These are phyloP conservation scores for Blastocladiella emersonii DNA, from an alignment of 371 early-diverging fungal species.

Conservation along the genomic window DNA sequence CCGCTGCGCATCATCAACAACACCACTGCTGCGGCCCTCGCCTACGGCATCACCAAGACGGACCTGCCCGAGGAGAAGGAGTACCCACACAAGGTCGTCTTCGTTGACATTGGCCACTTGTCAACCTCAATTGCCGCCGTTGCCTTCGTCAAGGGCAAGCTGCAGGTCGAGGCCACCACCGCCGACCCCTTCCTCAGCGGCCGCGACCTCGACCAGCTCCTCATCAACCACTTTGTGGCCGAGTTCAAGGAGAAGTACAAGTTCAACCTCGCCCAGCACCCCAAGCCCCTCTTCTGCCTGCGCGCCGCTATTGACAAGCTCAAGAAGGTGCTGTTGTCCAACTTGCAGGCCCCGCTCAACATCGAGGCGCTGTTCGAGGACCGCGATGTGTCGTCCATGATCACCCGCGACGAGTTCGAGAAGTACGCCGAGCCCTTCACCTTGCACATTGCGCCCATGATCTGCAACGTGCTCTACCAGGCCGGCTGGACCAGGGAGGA, in stretches of 20 bases:
- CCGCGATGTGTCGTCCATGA: slow-evolving; percentile 70
- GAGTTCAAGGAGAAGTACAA: slow-evolving; percentile 89
- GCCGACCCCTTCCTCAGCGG: slow-evolving; percentile 90
- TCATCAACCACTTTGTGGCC: slow-evolving; percentile 66
- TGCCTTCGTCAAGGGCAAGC: slow-evolving; percentile 85
- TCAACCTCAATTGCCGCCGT: slow-evolving; percentile 78
- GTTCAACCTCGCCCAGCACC: slow-evolving; percentile 74
- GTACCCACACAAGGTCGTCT: slow-evolving; percentile 79
- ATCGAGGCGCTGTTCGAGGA: slow-evolving; percentile 92
- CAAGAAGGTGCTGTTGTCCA: slow-evolving; percentile 92
- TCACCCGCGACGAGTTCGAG: slow-evolving; percentile 72
- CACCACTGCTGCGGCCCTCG: slow-evolving; percentile 83
- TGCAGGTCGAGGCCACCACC: slow-evolving; percentile 76
- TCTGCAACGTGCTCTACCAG: slow-evolving; percentile 61
- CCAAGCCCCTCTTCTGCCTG: slow-evolving; percentile 84
- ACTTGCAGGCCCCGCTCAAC: slow-evolving; percentile 75
- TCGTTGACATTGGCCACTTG: slow-evolving; percentile 92
- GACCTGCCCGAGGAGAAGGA: slow-evolving; percentile 93
- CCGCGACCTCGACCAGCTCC: slow-evolving; percentile 82
- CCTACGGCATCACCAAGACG: slow-evolving; percentile 93
- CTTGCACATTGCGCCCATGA: slow-evolving; percentile 51
- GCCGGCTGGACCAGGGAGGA: slow-evolving; percentile 63
- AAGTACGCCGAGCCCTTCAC: slow-evolving; percentile 60
- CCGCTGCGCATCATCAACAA: slow-evolving; percentile 85
- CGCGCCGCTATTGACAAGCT: slow-evolving; percentile 83